Evolutionary conservation across 805 yeast species (phyloP), one percentile per base, ranked within the genome.

Genomic region (Wickerhamomyces rabaulensis): DNA sequence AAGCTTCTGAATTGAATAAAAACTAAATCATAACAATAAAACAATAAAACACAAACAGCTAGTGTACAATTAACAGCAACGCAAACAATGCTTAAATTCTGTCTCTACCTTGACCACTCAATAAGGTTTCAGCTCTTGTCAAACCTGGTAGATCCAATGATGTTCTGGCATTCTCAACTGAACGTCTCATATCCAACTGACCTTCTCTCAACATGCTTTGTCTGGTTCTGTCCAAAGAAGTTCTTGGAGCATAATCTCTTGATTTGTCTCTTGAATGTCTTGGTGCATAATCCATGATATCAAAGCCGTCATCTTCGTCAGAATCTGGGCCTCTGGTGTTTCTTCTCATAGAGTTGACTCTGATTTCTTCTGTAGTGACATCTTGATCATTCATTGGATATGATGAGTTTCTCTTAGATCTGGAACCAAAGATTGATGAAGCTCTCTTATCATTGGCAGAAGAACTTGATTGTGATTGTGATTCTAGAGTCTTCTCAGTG

Each of bases 141-240:
- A 68, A 55, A 13, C 74, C 73, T 6, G 74, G 74, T 26, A 70
- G 51, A 15, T 70, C 74, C 25, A 69, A 52, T 6, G 74, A 70
- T 3, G 66, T 52, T 54, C 73, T 63, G 1, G 73, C 73, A 40
- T 67, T 63, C 40, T 70, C 73, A 33, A 68, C 58, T 7, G 71
- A 67, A 20, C 60, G 61, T 49, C 73, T 59, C 48, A 66, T 69
- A n/a, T 61, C 62, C 20, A 69, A 52, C 50, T 69, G 68, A 37
- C 65, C 60, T 7, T 64, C 63, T 36, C 65, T 59, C 43, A 64
- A 42, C 73, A 69, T 69, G 6, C 63, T 56, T 9, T 52, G 47
- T 50, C 74, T 65, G 4, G 73, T 68, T 44, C 62, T 56, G 39
- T 70, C 73, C 41, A 70, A 48, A 1, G 73, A 69, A 1, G 69